phyloP scores from a whole-genome alignment of 768 basidiomycete species.

The Tulasnella calospora region DNA sequence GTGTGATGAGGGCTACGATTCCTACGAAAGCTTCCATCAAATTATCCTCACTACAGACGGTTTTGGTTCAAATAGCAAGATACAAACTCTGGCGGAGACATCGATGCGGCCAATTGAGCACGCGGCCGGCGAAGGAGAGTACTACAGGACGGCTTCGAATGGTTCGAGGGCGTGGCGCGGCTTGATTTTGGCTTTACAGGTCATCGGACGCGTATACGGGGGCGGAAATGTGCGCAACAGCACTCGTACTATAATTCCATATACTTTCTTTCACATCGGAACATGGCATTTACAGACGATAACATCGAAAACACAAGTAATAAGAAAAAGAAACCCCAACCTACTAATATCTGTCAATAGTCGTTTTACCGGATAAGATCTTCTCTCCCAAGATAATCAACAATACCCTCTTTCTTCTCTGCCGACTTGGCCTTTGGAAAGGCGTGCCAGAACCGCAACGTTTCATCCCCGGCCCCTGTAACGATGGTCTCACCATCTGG shows the following conservation, averaged over 20 bases:
- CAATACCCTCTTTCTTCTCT: constrained; percentile 30
- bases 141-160: too few species aligned
- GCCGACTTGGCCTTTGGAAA: constrained; percentile 51
- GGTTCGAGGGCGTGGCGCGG: too few species aligned
- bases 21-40: constrained; percentile 97
- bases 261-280: too few species aligned
- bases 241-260: too few species aligned
- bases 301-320: neutral
- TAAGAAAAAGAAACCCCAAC: neutral
- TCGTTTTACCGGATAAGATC: constrained; percentile 13
- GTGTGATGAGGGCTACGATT: constrained; percentile 98
- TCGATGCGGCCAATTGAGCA: too few species aligned
- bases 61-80: too few species aligned
- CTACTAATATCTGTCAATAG: neutral
- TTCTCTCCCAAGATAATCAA: constrained; percentile 26
- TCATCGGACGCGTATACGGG: too few species aligned
- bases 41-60: constrained; percentile 87
- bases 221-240: too few species aligned
- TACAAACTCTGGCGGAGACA: too few species aligned
- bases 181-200: too few species aligned
- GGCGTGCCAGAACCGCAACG: constrained; percentile 94
- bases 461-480: constrained; percentile 97
- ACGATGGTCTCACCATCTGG: constrained; percentile 98
- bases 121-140: too few species aligned
- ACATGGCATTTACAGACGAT: neutral